A percentile compares a stretch with the other conserved stretches of the same genome.
These are phyloP conservation scores for Calonectria pteridis DNA, from an alignment of 2,329 filamentous ascomycete species.

Conservation along the genomic window DNA sequence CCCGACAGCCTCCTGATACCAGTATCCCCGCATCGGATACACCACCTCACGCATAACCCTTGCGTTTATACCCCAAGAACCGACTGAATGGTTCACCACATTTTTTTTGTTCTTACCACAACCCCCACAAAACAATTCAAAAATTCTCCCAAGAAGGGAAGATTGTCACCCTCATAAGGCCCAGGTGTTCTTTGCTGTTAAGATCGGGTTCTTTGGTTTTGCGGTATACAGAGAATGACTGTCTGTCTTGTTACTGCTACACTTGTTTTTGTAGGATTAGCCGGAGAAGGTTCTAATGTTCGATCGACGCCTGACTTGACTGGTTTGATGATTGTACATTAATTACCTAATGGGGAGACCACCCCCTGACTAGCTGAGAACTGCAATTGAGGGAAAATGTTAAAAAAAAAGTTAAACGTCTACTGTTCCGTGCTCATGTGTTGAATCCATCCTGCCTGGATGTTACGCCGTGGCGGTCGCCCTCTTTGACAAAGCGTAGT, in stretches of 20 bases:
- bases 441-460: background rate
- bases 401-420: conserved; percentile 29
- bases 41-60: conserved; percentile 38
- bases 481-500: background rate
- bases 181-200: conserved; percentile 30
- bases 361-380: conserved; percentile 41
- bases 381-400: conserved; percentile 47
- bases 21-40: conserved; percentile 43
- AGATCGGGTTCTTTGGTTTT: conserved; percentile 36
- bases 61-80: conserved; percentile 44
- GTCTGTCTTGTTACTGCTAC: conserved; percentile 36
- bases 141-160: conserved; percentile 27
- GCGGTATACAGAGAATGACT: conserved; percentile 38
- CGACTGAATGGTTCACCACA: conserved; percentile 31
- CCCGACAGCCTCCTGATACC: conserved; percentile 43
- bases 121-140: conserved; percentile 21
- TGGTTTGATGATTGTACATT: conserved; percentile 43
- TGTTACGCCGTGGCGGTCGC: background rate
- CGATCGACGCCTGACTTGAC: conserved; percentile 32
- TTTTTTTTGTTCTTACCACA: conserved; percentile 39
- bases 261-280: conserved; percentile 45
- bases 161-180: conserved; percentile 38
- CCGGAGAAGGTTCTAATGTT: conserved; percentile 34
- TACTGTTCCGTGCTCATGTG: background rate
- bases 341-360: conserved; percentile 27